Base-by-base conservation (phyloP, 768 basidiomycete species). In the Xanthoconium purpureum region DNA sequence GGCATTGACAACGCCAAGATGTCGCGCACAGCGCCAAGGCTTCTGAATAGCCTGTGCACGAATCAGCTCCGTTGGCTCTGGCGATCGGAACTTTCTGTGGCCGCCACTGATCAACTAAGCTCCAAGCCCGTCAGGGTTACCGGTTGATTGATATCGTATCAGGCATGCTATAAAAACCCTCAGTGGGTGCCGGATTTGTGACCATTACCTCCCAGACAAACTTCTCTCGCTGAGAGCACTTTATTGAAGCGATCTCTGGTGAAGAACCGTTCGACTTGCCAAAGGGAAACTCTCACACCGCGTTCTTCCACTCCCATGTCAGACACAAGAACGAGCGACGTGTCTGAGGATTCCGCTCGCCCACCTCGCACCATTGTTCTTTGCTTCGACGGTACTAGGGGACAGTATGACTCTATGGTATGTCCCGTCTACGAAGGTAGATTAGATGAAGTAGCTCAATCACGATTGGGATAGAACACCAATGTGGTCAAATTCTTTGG, bases 401-500 rank as follows among this genome's bases (percentile, higher is more conserved):
- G 75, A 52, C 77, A 83, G 61, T 88, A 80, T 58, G 71, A 76
- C 57, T 66, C 70, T 5, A 63, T 68, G 54, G 86, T 84, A 58
- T 32, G 80, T 57, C 56, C 28, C 35, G 28, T 33, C 11, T 30
- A 24, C 47, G 20, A 40, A 46, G 5, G 15, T 3, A 13, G 18
- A 33, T 28, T 17, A 14, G 13, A 38, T 10, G 6, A n/a, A 13
- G 13, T 33, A 39, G 20, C 54, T 62, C 35, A 51, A 32, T 14
- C 17, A 18, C 24, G 3, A 18, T 33, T 3, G 24, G 20, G 18
- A 38, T 39, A 82, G 77, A 86, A 88, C 63, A 84, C 88, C 11
- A 89, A 89, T 54, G 79, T 88, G 36, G 84, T 87, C 52, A 84
- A 83, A 64, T 75, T 94, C 42, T 89, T 87, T 70, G 74, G 79